phyloP scores from a whole-genome alignment of 2,329 filamentous ascomycete species.

The Sarocladium kiliense region DNA sequence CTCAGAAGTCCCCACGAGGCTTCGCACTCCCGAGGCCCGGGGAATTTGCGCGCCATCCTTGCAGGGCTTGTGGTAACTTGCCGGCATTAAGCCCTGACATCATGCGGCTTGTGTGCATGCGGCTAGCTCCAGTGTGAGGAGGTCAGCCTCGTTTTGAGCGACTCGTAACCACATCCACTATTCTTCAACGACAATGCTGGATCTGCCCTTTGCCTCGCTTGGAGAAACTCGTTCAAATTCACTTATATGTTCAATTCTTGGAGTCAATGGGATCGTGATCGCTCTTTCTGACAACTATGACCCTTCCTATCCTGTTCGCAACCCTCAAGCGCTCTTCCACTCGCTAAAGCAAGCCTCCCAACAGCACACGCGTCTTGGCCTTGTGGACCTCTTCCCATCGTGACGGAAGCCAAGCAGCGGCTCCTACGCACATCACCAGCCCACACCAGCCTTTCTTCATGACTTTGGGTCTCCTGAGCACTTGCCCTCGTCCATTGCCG shows the following conservation, averaged over 20 bases:
- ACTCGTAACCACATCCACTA: no score
- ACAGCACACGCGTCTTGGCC: slow-evolving; percentile 3
- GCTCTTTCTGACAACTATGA: background rate
- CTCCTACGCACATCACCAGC: background rate
- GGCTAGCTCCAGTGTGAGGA: background rate
- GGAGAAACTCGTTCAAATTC: no score
- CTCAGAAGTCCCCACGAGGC: background rate
- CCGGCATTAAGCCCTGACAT: background rate
- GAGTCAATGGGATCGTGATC: background rate
- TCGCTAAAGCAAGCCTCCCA: background rate
- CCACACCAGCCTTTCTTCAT: background rate
- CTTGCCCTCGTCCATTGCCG: background rate
- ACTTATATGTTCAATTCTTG: background rate
- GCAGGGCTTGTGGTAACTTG: background rate
- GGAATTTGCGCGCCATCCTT: background rate
- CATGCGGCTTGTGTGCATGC: background rate
- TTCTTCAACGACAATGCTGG: no score
- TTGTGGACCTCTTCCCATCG: slow-evolving; percentile 3
- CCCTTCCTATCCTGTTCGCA: background rate
- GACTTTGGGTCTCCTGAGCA: background rate
- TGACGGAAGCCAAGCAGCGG: slow-evolving; percentile 6
- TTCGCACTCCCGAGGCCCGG: background rate
- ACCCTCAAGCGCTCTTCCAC: background rate
- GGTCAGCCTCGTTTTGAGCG: background rate
- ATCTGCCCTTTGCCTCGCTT: no score